Conservation (phyloP, 257 asterid genomes). For the Gynochthodes officinalis region DNA sequence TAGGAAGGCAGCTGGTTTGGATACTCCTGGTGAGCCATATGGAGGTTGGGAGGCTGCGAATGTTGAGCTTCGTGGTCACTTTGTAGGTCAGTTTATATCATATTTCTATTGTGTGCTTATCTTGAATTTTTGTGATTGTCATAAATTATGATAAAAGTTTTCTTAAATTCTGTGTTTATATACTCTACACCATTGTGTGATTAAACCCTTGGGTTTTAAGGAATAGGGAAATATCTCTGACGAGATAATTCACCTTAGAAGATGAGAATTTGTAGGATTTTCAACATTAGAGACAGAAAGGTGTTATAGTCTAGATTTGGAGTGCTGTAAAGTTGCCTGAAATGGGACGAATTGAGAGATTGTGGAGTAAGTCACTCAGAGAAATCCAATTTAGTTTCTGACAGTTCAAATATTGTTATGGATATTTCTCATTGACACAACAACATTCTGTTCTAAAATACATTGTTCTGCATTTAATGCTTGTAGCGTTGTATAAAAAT, state of each 20-base stretch:
- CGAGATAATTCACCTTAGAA: neutral
- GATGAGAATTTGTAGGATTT: neutral
- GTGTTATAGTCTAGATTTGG: neutral
- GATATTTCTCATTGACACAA: neutral
- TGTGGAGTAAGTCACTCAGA: neutral
- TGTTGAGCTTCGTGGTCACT: conserved; percentile 89
- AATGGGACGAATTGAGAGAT: neutral
- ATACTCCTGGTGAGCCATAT: conserved; percentile 59
- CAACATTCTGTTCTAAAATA: neutral
- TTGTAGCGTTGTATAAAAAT: neutral
- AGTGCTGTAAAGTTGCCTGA: neutral
- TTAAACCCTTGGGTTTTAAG: neutral
- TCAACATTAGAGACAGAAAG: neutral
- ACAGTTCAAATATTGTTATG: neutral
- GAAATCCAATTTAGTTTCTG: neutral
- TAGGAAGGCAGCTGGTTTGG: conserved; percentile 71
- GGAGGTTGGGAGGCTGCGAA: conserved; percentile 85
- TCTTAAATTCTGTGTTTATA: neutral
- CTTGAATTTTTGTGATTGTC: neutral
- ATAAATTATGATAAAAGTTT: neutral
- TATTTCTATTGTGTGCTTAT: neutral
- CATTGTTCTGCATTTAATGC: neutral
- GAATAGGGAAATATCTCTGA: neutral
- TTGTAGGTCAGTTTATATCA: conserved; percentile 59
- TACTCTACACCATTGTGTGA: neutral